Evolutionary conservation across 2,329 filamentous ascomycete genomes (phyloP), one percentile per base, ranked within the genome.

Genomic region (Fusarium fujikuroi): DNA sequence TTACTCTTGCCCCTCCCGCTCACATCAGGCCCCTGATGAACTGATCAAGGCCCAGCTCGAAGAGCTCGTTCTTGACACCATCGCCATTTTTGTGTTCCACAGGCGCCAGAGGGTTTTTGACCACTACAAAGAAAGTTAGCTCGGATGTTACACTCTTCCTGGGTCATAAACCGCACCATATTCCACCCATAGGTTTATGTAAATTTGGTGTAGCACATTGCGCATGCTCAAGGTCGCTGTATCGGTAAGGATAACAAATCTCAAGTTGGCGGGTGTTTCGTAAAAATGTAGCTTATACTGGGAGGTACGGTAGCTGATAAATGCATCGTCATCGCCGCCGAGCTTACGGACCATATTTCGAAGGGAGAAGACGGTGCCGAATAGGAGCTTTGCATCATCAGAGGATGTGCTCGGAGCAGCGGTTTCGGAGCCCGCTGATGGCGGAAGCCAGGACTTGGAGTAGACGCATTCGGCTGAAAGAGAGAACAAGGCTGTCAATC

Each of bases 261-360:
- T 97, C 83, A 97, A 91, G 81, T 94, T 97, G 59, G 95, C 96
- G 2, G 95, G 95, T 18, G 96, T 98, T 87, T 99, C 96, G 87
- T 98, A 99, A 86, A 97, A 99, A 85, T 99, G 96, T 77, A 99
- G 89, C 85, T 98, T 98, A 88, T 99, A 99, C 83, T 97, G 93
- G 76, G 89, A 93, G 60, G 96, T 99, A 77, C 94, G 93, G 84
- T 93, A 99, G 76, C 92, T 94, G 77, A 99, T 92, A 83, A 99
- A 99, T 80, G 93, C 94, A 85, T 98, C 95, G 81, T 98, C 95
- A 61, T 94, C 91, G 74, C 95, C 95, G 79, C 95, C 95, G 53
- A 99, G 89, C 86, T 98, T 97, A 82, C 94, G 93, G 71, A 93
- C 94, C 92, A 99, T 97, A 84, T 98, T 98, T 78, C 96, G 92